Evolutionary conservation across 2,329 filamentous ascomycete species (phyloP).

Genomic region (Pyrenophora graminea): DNA sequence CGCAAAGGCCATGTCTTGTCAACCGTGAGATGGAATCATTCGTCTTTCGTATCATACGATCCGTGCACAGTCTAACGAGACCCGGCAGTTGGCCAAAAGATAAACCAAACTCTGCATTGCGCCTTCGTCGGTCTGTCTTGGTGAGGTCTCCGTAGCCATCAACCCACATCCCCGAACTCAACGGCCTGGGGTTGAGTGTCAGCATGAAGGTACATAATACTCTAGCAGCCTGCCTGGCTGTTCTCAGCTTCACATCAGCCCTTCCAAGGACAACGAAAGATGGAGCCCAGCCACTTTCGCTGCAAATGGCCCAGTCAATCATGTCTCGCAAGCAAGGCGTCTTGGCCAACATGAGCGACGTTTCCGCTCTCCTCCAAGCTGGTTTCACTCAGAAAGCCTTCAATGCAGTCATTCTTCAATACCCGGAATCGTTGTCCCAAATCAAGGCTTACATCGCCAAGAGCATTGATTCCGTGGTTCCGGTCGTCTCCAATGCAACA

Average conservation of each 20-base stretch:
- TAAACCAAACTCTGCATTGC: no score
- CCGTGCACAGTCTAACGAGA: neutral
- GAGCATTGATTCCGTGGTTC: constrained; percentile 25
- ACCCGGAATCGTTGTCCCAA: constrained; percentile 7
- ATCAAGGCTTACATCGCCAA: constrained; percentile 17
- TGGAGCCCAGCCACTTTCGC: constrained; percentile 11
- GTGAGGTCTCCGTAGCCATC: no score
- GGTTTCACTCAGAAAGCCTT: constrained; percentile 44
- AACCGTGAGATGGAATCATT: no score
- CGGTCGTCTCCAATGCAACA: constrained; percentile 22
- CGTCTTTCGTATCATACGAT: neutral
- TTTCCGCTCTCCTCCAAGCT: constrained; percentile 34
- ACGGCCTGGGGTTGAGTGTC: no score
- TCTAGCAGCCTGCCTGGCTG: neutral
- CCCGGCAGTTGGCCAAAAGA: no score
- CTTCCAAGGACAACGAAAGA: neutral
- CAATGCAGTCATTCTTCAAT: constrained; percentile 19
- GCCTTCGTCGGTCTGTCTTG: neutral
- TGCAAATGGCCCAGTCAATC: constrained; percentile 36
- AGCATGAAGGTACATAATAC: no score
- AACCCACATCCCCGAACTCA: no score
- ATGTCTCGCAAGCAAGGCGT: constrained; percentile 41
- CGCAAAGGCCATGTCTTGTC: no score
- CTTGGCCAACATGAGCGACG: constrained; percentile 20
- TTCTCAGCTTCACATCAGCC: constrained; percentile 1